These are phyloP conservation scores for Boletus vermiculosoides DNA, from an alignment of 768 basidiomycete genomes.

Conservation along the genomic window DNA sequence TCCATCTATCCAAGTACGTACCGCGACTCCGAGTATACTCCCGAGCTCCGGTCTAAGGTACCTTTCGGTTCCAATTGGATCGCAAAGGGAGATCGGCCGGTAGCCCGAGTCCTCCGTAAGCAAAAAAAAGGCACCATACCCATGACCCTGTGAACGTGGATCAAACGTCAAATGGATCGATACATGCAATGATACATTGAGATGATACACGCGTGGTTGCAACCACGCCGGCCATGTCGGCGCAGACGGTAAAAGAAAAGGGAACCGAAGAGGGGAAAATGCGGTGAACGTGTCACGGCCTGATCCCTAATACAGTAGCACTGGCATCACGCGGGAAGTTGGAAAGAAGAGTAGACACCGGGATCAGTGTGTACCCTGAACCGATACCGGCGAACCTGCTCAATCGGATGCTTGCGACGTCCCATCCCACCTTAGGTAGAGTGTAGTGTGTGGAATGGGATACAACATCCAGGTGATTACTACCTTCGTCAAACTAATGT, in stretches of 20 bases:
- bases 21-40: no score
- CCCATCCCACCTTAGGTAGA: neutral
- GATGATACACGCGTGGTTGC: neutral
- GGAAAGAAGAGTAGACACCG: neutral
- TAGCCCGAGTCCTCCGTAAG: neutral
- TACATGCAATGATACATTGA: neutral
- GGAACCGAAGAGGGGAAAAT: neutral
- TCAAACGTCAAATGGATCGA: neutral
- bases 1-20: neutral
- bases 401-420: neutral
- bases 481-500: neutral
- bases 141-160: neutral
- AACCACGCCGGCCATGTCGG: neutral
- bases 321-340: neutral
- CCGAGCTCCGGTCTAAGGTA: neutral
- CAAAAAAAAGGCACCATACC: neutral
- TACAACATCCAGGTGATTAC: constrained; percentile 1
- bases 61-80: neutral
- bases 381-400: neutral
- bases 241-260: neutral
- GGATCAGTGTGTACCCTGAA: neutral
- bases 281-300: neutral
- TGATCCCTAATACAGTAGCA: neutral
- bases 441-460: neutral
- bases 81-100: no score